Evolutionary conservation across 352 stramenopile species (phyloP), one percentile per base, ranked within the genome.

Genomic region (Phytophthora brassicae): DNA sequence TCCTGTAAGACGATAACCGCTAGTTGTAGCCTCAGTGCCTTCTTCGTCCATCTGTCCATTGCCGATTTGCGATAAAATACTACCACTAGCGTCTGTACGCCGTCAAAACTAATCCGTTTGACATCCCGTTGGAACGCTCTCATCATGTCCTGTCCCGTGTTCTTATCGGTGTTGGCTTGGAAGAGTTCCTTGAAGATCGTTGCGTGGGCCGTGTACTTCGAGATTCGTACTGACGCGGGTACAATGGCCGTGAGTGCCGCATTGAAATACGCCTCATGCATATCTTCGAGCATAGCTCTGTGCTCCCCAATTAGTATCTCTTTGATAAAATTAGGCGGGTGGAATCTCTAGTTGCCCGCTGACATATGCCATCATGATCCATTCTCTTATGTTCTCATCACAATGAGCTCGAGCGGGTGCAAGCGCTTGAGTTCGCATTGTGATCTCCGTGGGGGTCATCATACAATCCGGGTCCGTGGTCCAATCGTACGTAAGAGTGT

Each of bases 271-370:
- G 11, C 22, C n/a, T 56, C 48, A 9, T 56, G 48, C 12, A 56
- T 23, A 22, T 56, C 48, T 14, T 56, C 48, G 0, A 56, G 12
- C 48, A 56, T 56, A 1, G 48, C 48, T 0, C 48, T 3, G 16
- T 56, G 20, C 23, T 56, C 48, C 6, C 33, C 23, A 7, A 56
- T 16, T 46, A 13, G n/a, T 8, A 56, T 36, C 14, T 45, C 48
- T 13, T 56, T 56, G 6, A 56, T 14, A 13, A 56, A 56, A 22
- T 56, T 56, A 5, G 48, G 48, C 11, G 48, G 33, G 14, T 56
- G 48, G 48, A 0, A 56, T 20, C 2, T 56, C 48, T 7, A 56
- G 31, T 9, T 11, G 3, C 1, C 33, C 48, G 6, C 13, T 22
- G 33, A 56, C 20, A 38, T 56, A 56, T 16, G 48, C 33, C 2